Base-by-base conservation (phyloP, 208 protist species). In the Perkinsela sp. region DNA sequence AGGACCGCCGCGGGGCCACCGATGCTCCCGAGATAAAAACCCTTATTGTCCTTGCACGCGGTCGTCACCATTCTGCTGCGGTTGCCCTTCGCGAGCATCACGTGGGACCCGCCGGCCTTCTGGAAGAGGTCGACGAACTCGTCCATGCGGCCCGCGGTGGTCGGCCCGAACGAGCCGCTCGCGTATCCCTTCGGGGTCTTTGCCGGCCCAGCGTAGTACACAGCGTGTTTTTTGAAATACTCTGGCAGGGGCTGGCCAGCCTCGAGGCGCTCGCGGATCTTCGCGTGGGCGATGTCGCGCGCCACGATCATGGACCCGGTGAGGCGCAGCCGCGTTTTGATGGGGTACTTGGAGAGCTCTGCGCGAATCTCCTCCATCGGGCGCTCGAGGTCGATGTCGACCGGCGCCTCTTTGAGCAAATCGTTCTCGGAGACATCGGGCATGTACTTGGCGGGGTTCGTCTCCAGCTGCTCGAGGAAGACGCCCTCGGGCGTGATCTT, bases 181-280 rank as follows among this genome's bases (percentile, higher is more conserved):
- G 91, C 76, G 57, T 90, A 73, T 1, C 92, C 93, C 1, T 94
- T 79, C 1, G 94, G 94, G 57, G 87, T 85, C 85, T 97, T 97
- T 13, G 94, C 94, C n/a, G 94, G 94, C 31, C 93, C 92, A n/a
- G 87, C 93, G 79, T 96, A 96, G 82, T 96, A 96, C 40, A 96
- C 80, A 28, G 91, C 89, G 78, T 95, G 85, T 67, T 95, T 77
- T 76, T 93, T 94, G 72, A 95, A 80, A 82, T 96, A 95, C 67
- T 92, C 67, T 30, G 92, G 91, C 40, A 96, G 73, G n/a, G 80
- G 83, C 74, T 88, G 81, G 30, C 83, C 85, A 1, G 67, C 73
- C 57, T 93, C 83, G 0, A 96, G 73, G 73, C 91, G 84, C 71
- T 94, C 91, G 2, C 80, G 80, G 67, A 95, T 85, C 69, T 90